Conservation (phyloP, 208 protist genomes). For the Leishmania braziliensis region DNA sequence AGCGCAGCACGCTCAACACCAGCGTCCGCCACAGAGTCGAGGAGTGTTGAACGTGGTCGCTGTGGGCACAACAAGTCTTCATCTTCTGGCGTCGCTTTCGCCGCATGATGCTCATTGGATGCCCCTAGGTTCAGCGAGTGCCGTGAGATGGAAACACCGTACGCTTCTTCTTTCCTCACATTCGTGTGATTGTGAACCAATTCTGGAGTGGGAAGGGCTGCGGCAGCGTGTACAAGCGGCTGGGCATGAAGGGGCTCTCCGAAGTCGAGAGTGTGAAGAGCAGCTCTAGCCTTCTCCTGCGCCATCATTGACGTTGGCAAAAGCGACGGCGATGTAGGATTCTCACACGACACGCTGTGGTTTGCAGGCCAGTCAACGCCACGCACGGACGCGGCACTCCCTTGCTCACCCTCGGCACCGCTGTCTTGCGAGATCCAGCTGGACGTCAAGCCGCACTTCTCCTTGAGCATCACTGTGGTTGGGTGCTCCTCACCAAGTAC, state of each 20-base stretch:
- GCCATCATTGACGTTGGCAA: not conserved
- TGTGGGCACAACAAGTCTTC: not conserved
- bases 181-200: too few relatives aligned
- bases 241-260: constrained; percentile 5
- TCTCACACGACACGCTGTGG: not conserved
- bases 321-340: not conserved
- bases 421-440: constrained; percentile 27
- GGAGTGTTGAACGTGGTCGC: not conserved
- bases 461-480: constrained; percentile 69
- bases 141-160: not conserved
- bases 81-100: not conserved
- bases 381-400: too few relatives aligned
- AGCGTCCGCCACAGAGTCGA: not conserved
- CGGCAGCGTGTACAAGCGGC: not conserved
- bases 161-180: not conserved
- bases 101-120: too few relatives aligned
- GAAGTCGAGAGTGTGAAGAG: constrained; percentile 47
- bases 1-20: not conserved
- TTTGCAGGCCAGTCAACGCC: not conserved
- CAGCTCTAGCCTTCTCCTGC: constrained; percentile 31
- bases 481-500: constrained; percentile 62
- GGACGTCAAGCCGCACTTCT: constrained; percentile 58
- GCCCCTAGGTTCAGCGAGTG: not conserved
- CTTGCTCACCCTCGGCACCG: not conserved
- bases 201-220: not conserved